Evolutionary conservation across 371 early-diverging fungal species (phyloP), one percentile per base, ranked within the genome.

Genomic region (Coemansia sp.): DNA sequence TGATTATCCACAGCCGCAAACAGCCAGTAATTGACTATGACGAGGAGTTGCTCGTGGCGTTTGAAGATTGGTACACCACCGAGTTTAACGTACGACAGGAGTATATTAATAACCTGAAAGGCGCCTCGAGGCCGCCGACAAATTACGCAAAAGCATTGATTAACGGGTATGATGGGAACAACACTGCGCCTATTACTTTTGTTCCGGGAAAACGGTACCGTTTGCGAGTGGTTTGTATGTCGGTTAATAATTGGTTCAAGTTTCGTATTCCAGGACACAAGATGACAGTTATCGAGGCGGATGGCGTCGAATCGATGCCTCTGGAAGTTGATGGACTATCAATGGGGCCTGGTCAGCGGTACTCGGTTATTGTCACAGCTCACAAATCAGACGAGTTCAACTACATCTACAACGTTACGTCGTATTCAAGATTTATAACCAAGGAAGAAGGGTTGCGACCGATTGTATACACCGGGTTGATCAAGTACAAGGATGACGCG

Each of bases 261-360:
- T 82, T 94, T 72, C 83, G 87, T 74, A 87, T 93, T 64, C 90
- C 88, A 60, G 88, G 87, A n/a, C 93, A 92, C 77, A 76, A 80
- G 14, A 72, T 93, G 77, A 83, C 84, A 51, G 79, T 93, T 16
- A 89, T 91, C 55, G 93, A 92, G 80, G 79, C 86, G 16, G 93
- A 93, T 59, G 92, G 93, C 58, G 71, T 85, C 22, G 84, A 85
- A 37, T 83, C 84, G 4, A 68, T 83, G 63, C 87, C 87, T 8
- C 73, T 67, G 5, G 75, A 82, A 22, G 87, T 86, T 14, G 63
- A 80, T 26, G 83, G 77, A 52, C 70, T 89, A 31, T 83, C 80
- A 37, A 64, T 89, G 27, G 82, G 87, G 0, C 85, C 89, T 24
- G 89, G 85, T 4, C 89, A 89, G 72, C 84, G 89, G 47, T 78